Evolutionary conservation across 305 asterid genomes (phyloP).

Genomic region (Rubia balearica): DNA sequence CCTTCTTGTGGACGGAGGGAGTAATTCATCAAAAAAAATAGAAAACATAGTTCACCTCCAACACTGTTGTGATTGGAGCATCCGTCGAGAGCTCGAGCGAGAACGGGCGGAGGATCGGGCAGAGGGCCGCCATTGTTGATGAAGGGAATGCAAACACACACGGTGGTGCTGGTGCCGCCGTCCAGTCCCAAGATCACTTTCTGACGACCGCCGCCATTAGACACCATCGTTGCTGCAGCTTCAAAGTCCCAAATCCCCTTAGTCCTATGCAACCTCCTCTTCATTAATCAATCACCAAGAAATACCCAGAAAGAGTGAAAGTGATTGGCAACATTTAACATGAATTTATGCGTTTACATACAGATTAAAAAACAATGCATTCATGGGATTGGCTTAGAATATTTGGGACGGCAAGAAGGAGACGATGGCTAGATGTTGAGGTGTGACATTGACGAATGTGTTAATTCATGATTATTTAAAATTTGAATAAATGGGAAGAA

Average conservation of each 20-base stretch:
- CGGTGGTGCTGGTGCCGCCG: slow-evolving; percentile 74
- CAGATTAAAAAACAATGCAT: background rate
- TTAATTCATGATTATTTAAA: background rate
- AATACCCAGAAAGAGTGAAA: background rate
- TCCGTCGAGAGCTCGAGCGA: slow-evolving; percentile 74
- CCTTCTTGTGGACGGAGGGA: too few relatives aligned
- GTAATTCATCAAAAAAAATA: too few relatives aligned
- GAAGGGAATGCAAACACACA: slow-evolving; percentile 66
- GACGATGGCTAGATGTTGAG: slow-evolving; percentile 32
- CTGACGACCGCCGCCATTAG: slow-evolving; percentile 8
- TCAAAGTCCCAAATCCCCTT: slow-evolving; percentile 74
- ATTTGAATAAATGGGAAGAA: background rate
- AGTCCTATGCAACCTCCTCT: slow-evolving; percentile 63
- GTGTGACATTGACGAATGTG: slow-evolving; percentile 12
- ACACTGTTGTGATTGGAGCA: slow-evolving; percentile 87
- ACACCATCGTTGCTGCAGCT: slow-evolving; percentile 30
- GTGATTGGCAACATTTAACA: background rate
- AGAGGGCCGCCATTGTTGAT: slow-evolving; percentile 32
- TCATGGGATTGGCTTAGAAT: slow-evolving; percentile 18
- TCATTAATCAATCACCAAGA: slow-evolving; percentile 28
- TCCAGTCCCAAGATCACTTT: slow-evolving; percentile 69
- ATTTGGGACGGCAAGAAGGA: slow-evolving; percentile 56
- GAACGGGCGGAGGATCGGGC: slow-evolving; percentile 64
- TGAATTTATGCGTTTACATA: background rate
- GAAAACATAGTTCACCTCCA: slow-evolving; percentile 54